Evolutionary conservation across 768 basidiomycete species (phyloP), one percentile per base, ranked within the genome.

Genomic region (Lactarius psammicola): DNA sequence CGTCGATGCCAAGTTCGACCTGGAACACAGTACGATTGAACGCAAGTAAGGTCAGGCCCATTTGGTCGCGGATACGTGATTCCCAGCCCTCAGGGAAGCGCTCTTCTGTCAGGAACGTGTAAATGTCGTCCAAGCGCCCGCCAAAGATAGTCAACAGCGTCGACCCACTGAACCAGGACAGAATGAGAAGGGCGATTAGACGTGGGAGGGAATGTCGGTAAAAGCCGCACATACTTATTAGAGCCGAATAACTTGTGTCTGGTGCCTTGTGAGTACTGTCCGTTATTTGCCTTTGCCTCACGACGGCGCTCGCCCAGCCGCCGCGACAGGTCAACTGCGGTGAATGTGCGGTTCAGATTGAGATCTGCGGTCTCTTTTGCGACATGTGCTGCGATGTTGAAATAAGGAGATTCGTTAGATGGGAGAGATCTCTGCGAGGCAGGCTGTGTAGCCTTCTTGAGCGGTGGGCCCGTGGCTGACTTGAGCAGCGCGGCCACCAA

Each of bases 51-150:
- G 89, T 90, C 38, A 91, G 73, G 0, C 90, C 90, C 61, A 80
- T 76, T 0, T 76, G 82, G 40, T 80, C 75, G 26, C 81, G 78
- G 34, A 85, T 73, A 20, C 81, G 76, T 0, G 89, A 80, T 72
- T 91, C 88, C 88, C 88, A 92, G 26, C 84, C 85, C 0, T 87
- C 80, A 0, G 87, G 86, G 36, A 93, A 71, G 18, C 89, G 82
- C 68, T 93, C 90, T 54, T 93, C 87, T 9, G 78, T 72, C 23
- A 93, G 74, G 56, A 90, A 71, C 0, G 80, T 68, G 49, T 81
- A 76, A 38, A 92, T 69, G 63, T 87, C 87, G 9, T 78, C 74
- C 5, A 87, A 71, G n/a, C 80, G 78, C 3, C 89, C 88, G 5
- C 88, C 91, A 68, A 90, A 87, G 59, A 87, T 84, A 1, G 82